Percentiles rank a stretch among this genome's conserved stretches.
These are phyloP conservation scores for Polymyxa betae DNA, from an alignment of 208 protist species.

Conservation along the genomic window DNA sequence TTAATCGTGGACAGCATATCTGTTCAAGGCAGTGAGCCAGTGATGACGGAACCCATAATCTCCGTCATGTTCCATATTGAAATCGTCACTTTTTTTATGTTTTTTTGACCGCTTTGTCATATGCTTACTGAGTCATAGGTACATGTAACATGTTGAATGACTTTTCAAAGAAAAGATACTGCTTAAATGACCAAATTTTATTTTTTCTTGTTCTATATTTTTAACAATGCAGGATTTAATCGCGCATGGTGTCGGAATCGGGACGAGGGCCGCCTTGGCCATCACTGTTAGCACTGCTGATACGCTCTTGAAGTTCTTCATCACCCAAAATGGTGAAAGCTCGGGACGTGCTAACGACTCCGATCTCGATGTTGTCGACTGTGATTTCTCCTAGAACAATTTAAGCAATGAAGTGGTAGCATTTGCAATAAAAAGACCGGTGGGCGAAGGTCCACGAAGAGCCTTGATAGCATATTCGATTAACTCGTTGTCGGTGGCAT, in stretches of 20 bases:
- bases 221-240: neutral
- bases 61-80: no score
- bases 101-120: no score
- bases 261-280: neutral
- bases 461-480: conserved; percentile 60
- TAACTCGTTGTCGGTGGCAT: conserved; percentile 59
- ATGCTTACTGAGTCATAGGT: no score
- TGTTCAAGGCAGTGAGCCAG: no score
- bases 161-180: no score
- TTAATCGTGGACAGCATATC: no score
- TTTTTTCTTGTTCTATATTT: no score
- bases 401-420: neutral
- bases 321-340: conserved; percentile 53
- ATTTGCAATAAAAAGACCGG: neutral
- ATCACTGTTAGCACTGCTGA: neutral
- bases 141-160: no score
- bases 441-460: neutral
- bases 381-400: conserved; percentile 20
- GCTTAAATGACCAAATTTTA: no score
- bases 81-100: no score
- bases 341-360: conserved; percentile 53
- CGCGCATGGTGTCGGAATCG: neutral
- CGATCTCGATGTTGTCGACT: conserved; percentile 54
- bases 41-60: no score
- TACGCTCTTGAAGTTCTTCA: neutral